Evolutionary conservation across 1,284 basidiomycete genomes (phyloP).

Genomic region (Agaricales sp.): DNA sequence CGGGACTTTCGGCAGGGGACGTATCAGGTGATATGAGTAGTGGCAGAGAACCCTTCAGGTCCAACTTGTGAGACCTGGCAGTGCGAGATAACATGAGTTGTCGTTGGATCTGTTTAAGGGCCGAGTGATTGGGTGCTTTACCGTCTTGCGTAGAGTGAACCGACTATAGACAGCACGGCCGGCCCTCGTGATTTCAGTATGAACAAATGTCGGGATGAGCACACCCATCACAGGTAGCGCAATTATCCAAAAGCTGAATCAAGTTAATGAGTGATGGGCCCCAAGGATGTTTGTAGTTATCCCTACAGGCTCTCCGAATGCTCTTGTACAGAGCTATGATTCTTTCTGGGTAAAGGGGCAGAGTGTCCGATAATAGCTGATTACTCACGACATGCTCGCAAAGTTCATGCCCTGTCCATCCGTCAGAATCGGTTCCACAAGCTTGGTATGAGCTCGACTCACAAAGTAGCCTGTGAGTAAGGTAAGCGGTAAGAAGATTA

Average conservation of each 20-base stretch:
- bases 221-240: constrained; percentile 49
- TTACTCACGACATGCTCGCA: constrained; percentile 36
- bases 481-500: constrained; percentile 62
- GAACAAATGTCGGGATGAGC: constrained; percentile 45
- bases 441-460: no score
- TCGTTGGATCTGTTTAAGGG: no score
- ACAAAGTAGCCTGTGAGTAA: constrained; percentile 63
- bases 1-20: no score
- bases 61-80: no score
- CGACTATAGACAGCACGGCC: constrained; percentile 35
- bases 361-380: constrained; percentile 8
- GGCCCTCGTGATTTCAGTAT: constrained; percentile 36
- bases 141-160: not conserved
- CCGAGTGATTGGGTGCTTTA: no score
- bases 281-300: no score
- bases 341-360: not conserved
- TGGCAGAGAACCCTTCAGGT: no score
- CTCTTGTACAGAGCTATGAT: not conserved
- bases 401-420: constrained; percentile 73
- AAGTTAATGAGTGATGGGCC: constrained; percentile 2
- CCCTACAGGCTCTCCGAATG: constrained; percentile 45
- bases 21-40: no score
- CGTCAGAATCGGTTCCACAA: no score
- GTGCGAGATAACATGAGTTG: no score
- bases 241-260: constrained; percentile 60